Evolutionary conservation across 352 stramenopile genomes (phyloP).

Genomic region (Pythium aristosporum): DNA sequence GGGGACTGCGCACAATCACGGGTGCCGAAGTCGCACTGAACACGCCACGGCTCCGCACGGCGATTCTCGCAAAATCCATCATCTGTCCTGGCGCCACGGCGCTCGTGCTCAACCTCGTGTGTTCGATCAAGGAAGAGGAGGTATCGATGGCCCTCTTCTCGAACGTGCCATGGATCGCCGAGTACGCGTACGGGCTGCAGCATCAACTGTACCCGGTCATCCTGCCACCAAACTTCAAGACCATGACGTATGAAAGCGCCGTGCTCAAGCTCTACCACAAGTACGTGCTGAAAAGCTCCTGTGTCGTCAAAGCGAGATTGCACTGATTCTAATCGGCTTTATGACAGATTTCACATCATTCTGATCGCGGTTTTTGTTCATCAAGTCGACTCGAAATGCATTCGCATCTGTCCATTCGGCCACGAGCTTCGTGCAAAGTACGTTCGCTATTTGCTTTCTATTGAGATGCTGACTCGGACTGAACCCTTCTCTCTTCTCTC

Average conservation of each 20-base stretch:
- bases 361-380: slow-evolving; percentile 45
- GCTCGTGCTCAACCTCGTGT: slow-evolving; percentile 59
- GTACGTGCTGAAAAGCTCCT: slow-evolving; percentile 22
- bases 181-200: slow-evolving; percentile 54
- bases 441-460: slow-evolving; percentile 2
- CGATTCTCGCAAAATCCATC: slow-evolving; percentile 47
- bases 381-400: slow-evolving; percentile 24
- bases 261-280: slow-evolving; percentile 39
- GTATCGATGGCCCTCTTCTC: slow-evolving; percentile 35
- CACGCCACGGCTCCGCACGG: slow-evolving; percentile 40
- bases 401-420: slow-evolving; percentile 40
- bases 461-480: neutral
- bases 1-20: slow-evolving; percentile 47
- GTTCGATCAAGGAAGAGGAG: slow-evolving; percentile 41
- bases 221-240: slow-evolving; percentile 40
- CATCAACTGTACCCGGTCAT: slow-evolving; percentile 53
- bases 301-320: too few relatives aligned
- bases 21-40: slow-evolving; percentile 54
- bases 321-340: neutral
- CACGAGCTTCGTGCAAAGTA: slow-evolving; percentile 44
- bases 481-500: slow-evolving; percentile 4
- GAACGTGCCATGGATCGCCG: slow-evolving; percentile 48
- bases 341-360: slow-evolving; percentile 42
- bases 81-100: slow-evolving; percentile 51
- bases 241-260: slow-evolving; percentile 37